Evolutionary conservation across 805 yeast genomes (phyloP).

Genomic region (Debaryomyces tyrocola): DNA sequence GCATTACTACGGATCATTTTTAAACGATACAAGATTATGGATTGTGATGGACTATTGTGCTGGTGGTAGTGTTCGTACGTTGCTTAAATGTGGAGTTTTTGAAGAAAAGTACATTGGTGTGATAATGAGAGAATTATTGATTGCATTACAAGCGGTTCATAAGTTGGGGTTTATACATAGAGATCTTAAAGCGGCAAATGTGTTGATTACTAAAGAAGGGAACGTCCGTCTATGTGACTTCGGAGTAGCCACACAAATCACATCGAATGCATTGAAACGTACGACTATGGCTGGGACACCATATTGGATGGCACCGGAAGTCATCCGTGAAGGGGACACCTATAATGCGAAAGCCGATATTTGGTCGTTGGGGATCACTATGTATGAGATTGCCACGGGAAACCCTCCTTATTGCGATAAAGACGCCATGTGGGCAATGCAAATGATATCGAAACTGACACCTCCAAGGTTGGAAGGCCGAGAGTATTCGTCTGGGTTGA

Average conservation of each 20-base stretch:
- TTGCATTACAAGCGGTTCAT: constrained; percentile 81
- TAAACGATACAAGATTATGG: constrained; percentile 92
- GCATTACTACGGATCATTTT: constrained; percentile 84
- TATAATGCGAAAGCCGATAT: constrained; percentile 93
- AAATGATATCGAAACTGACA: constrained; percentile 84
- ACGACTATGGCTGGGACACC: constrained; percentile 96
- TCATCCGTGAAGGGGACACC: constrained; percentile 83
- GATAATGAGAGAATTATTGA: constrained; percentile 76
- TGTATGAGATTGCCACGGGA: constrained; percentile 93
- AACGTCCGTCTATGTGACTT: constrained; percentile 91
- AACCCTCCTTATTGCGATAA: constrained; percentile 96
- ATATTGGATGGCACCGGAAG: constrained; percentile 99
- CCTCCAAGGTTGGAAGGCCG: constrained; percentile 95
- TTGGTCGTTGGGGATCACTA: constrained; percentile 95
- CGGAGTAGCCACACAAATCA: constrained; percentile 95
- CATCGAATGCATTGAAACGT: constrained; percentile 72
- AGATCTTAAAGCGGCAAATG: constrained; percentile 95
- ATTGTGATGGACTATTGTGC: constrained; percentile 97
- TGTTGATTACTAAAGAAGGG: constrained; percentile 85
- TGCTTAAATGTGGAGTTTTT: constrained; percentile 80
- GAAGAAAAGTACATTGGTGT: constrained; percentile 84
- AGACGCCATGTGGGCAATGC: constrained; percentile 94
- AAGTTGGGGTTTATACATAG: constrained; percentile 90
- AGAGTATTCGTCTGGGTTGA: constrained; percentile 70
- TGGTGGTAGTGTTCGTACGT: constrained; percentile 90